A percentile compares a stretch with the other conserved stretches of the same genome.
These are phyloP conservation scores for Hericium coralloides DNA, from an alignment of 768 basidiomycete species.

Conservation along the genomic window DNA sequence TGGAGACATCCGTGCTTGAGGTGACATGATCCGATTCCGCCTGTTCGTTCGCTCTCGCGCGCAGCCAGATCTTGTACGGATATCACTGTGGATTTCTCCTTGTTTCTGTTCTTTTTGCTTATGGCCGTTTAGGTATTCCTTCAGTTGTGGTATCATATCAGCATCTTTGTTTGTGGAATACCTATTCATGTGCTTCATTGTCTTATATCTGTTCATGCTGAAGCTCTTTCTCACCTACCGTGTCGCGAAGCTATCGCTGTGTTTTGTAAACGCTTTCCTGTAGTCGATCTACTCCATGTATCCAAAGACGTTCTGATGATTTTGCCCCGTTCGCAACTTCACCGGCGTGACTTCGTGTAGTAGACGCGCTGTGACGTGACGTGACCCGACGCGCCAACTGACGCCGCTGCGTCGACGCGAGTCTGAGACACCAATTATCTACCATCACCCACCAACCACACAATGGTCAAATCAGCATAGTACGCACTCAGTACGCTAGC, in stretches of 20 bases:
- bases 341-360: no score
- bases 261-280: conserved; percentile 4
- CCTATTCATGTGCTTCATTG: neutral
- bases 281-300: conserved; percentile 4
- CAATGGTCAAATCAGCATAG: conserved; percentile 15
- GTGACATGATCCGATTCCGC: conserved; percentile 32
- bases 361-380: neutral
- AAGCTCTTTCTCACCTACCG: neutral
- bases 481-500: neutral
- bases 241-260: neutral
- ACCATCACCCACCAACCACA: neutral
- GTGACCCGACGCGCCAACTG: neutral
- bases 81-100: neutral
- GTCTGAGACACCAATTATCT: neutral
- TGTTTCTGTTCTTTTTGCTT: neutral
- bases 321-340: no score
- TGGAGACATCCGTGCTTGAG: conserved; percentile 76
- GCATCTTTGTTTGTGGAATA: neutral
- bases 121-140: neutral
- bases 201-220: neutral
- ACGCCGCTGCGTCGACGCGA: neutral
- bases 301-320: neutral
- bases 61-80: neutral
- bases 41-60: neutral
- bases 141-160: neutral